Conservation (phyloP, 139 green algal genomes). For the Chlamydomonas sphaeroides region DNA sequence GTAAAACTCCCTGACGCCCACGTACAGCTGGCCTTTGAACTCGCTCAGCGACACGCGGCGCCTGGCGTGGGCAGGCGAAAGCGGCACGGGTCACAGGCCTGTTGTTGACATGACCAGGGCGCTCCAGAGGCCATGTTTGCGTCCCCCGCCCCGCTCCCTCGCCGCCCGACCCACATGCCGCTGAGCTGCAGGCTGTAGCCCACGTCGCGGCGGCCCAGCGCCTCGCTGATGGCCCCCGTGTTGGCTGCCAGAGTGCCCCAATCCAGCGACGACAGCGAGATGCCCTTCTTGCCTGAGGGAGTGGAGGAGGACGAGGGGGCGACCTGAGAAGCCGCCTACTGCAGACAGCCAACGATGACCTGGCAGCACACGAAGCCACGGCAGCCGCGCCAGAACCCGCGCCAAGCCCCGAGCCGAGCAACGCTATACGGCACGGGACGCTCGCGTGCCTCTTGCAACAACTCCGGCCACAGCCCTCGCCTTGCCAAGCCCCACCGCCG, state of each 20-base stretch:
- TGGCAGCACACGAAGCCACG: too few relatives aligned
- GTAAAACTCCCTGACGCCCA: slow-evolving; percentile 72
- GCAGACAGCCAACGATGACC: too few relatives aligned
- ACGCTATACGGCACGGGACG: too few relatives aligned
- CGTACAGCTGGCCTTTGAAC: slow-evolving; percentile 60
- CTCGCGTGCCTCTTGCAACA: too few relatives aligned
- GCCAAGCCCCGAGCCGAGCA: too few relatives aligned
- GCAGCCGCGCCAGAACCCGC: too few relatives aligned
- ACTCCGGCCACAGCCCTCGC: too few relatives aligned
- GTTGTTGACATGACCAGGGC: too few relatives aligned
- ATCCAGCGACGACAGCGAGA: slow-evolving; percentile 43
- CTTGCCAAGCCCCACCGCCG: too few relatives aligned
- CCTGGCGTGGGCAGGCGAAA: too few relatives aligned
- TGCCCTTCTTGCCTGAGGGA: slow-evolving; percentile 61
- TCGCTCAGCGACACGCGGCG: slow-evolving; percentile 50
- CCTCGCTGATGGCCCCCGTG: slow-evolving; percentile 4
- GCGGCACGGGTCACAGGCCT: too few relatives aligned
- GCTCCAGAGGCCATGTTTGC: background rate
- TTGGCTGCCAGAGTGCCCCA: slow-evolving; percentile 25
- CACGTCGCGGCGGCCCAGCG: background rate
- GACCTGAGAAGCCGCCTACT: background rate
- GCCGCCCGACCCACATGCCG: slow-evolving; percentile 36
- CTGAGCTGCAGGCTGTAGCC: slow-evolving; percentile 42
- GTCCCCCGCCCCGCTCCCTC: background rate
- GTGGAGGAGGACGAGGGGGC: background rate